phyloP scores from a whole-genome alignment of 768 basidiomycete genomes.

The Phylloporus sp. region DNA sequence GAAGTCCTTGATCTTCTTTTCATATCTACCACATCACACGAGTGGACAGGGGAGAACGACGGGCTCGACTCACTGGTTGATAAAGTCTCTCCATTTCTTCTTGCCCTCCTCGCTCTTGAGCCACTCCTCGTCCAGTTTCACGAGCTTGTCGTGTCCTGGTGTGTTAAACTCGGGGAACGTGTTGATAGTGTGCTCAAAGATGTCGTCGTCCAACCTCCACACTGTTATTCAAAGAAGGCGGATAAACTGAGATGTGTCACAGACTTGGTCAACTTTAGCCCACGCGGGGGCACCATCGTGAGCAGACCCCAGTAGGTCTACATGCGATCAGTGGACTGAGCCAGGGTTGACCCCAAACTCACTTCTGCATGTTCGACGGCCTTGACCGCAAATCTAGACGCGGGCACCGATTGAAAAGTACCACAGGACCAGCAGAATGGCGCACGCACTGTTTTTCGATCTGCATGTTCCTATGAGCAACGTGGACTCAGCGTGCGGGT shows the following conservation, averaged over 20 bases:
- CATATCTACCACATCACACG: slow-evolving; percentile 52
- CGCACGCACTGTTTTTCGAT: slow-evolving; percentile 90
- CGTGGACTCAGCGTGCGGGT: slow-evolving; percentile 17
- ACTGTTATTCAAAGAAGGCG: slow-evolving; percentile 9
- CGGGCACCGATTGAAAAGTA: slow-evolving; percentile 10
- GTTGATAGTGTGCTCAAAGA: slow-evolving; percentile 70
- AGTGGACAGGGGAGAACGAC: neutral
- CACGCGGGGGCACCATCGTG: slow-evolving; percentile 70
- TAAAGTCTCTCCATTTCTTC: slow-evolving; percentile 87
- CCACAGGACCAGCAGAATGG: neutral
- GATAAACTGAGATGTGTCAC: slow-evolving; percentile 17
- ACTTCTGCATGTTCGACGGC: slow-evolving; percentile 97
- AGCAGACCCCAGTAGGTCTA: slow-evolving; percentile 96
- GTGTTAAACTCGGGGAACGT: slow-evolving; percentile 78
- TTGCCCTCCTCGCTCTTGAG: slow-evolving; percentile 90
- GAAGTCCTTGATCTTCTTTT: slow-evolving; percentile 86
- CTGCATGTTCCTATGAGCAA: slow-evolving; percentile 38
- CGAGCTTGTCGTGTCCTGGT: slow-evolving; percentile 43
- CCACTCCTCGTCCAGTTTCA: slow-evolving; percentile 79
- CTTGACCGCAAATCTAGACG: slow-evolving; percentile 53
- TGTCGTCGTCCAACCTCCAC: slow-evolving; percentile 79
- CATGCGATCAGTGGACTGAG: slow-evolving; percentile 8
- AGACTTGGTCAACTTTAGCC: slow-evolving; percentile 81
- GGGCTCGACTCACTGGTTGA: slow-evolving; percentile 51
- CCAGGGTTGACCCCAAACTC: slow-evolving; percentile 22